Evolutionary conservation across 1,284 basidiomycete genomes (phyloP), one percentile per base, ranked within the genome.

Genomic region (Moesziomyces sp.): DNA sequence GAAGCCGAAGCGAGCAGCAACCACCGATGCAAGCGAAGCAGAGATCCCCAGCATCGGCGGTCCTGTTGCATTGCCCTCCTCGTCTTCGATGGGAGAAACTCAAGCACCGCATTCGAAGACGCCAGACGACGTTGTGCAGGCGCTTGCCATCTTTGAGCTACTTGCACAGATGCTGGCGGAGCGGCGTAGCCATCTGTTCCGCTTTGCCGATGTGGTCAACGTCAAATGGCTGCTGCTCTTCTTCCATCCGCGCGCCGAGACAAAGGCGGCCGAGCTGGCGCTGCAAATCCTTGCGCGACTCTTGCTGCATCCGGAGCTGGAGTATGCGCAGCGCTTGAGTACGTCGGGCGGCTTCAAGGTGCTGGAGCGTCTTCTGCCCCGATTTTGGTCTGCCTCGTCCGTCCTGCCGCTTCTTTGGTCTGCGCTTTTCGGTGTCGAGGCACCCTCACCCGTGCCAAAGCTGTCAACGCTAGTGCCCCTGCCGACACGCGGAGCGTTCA

Each of bases 361-460:
- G 4, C 89, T 93, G 30, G 88, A 88, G 55, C 86, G 93, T 18
- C 86, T 94, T 7, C 87, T 93, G 24, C 88, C 93, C 3, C 89
- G 91, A 7, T 88, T 90, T 19, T 87, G 87, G 26, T 91, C 92
- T 1, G 86, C 89, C 2, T 84, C 91, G 0, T 74, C 85, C 21
- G 86, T 91, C 5, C 88, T 16, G 86, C 87, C 26, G 87, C 90
- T 61, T 85, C 91, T 35, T 85, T 94, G 16, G 85, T 85, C 10
- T 84, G 93, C 40, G 86, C 92, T 47, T 85, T 87, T 24, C 85
- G 90, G 58, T 87, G 89, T 70, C 85, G 90, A 54, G 84, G 84
- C 40, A 82, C 86, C 52, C 47, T 49, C 47, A 18, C 86, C 52
- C 70, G 84, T 2, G 87, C 87, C 48, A 86, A 88, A 77, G 90